Percentiles rank a stretch among this genome's conserved stretches.
Conservation (phyloP, 2,329 filamentous ascomycete species). For the Diaporthe humulicola region DNA sequence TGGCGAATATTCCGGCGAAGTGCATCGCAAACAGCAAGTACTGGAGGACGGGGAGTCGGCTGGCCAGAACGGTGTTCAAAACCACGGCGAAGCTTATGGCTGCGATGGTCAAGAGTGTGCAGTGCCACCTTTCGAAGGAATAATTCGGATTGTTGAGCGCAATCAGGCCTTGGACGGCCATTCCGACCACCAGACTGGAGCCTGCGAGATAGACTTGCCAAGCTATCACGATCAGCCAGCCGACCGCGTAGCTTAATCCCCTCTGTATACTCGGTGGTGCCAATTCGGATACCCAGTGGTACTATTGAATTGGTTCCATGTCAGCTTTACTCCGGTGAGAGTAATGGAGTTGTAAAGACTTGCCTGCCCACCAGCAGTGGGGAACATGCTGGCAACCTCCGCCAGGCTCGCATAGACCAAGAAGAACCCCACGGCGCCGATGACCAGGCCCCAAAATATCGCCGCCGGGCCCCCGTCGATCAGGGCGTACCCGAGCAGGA, state of each 20-base stretch:
- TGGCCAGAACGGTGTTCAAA: background rate
- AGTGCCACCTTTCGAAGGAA: conserved; percentile 2
- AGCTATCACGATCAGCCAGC: conserved; percentile 21
- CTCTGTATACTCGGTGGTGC: background rate
- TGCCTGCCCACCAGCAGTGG: conserved; percentile 14
- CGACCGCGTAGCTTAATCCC: background rate
- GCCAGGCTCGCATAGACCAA: conserved; percentile 23
- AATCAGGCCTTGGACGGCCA: background rate
- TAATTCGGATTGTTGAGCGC: conserved; percentile 14
- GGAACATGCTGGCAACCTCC: conserved; percentile 20
- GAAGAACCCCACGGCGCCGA: conserved; percentile 2
- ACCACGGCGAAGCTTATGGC: background rate
- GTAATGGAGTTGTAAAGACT: background rate
- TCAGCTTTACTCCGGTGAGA: background rate
- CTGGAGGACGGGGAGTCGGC: background rate
- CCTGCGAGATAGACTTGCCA: conserved; percentile 27
- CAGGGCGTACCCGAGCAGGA: background rate
- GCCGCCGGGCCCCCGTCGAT: conserved; percentile 1
- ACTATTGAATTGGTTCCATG: background rate
- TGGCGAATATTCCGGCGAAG: conserved; percentile 11
- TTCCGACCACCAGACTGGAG: background rate
- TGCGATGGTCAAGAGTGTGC: conserved; percentile 9
- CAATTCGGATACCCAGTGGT: conserved; percentile 27
- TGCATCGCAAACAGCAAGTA: conserved; percentile 10
- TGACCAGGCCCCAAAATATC: conserved; percentile 1